Evolutionary conservation across 805 yeast species (phyloP), one percentile per base, ranked within the genome.

Genomic region (Wickerhamiella vanderwaltii): DNA sequence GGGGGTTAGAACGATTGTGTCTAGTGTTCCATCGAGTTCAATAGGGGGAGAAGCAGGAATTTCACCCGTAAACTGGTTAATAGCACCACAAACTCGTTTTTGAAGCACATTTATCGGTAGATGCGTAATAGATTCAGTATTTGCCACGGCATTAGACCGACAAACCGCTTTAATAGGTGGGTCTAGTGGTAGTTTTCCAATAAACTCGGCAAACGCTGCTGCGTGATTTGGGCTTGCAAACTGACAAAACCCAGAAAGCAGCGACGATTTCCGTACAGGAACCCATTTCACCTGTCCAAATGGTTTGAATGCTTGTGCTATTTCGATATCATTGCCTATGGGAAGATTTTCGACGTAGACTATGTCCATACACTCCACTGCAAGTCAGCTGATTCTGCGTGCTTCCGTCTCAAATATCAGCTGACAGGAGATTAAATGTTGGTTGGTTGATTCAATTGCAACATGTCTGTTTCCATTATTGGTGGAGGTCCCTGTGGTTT

Each of bases 401-500:
- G 30, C 17, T 12, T 12, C 15, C 5, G 19, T 9, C 17, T 22
- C 6, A 5, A 5, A 5, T 17, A 16, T 6, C 35, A 16, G 19
- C 19, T 22, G n/a, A n/a, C n/a, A n/a, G n/a, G n/a, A n/a, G n/a
- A n/a, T n/a, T n/a, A n/a, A n/a, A n/a, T n/a, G n/a, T 23, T 11
- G 11, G 11, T 23, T 11, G 7, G 26, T 23, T 23, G 9, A 23
- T 11, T 7, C 11, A 23, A 7, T 7, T 23, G 7, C 7, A 23
- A 7, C 26, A 23, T 23, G 26, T 23, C 26, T 5, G 64, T 81
- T 3, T 85, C 84, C 0, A 71, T 83, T 6, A 67, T 83, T 18
- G 94, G 94, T 2, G 86, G 74, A 2, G 94, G 93, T 0, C 87
- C 91, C 0, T 68, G 73, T 33, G 93, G 88, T 0, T 60, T 78